Conservation (phyloP, 306 rosid genomes). For the Prunus campanulata region DNA sequence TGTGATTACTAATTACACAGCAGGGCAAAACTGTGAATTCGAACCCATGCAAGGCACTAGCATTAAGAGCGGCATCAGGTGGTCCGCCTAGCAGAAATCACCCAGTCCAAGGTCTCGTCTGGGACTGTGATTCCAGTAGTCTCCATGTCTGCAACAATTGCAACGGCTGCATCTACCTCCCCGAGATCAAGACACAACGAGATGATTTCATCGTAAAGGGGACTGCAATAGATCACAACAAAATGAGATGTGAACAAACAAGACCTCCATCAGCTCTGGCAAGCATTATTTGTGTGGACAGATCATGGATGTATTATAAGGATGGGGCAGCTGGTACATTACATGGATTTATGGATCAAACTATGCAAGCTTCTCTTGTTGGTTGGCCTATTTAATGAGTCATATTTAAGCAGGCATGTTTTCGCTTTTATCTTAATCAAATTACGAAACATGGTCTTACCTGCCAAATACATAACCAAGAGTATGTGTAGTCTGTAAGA, state of each 20-base stretch:
- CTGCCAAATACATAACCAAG: slow-evolving; percentile 90
- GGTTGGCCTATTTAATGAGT: too few species aligned
- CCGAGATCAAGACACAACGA: slow-evolving; percentile 75
- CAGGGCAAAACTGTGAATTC: background rate
- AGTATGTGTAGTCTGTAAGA: slow-evolving; percentile 76
- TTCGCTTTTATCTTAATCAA: background rate
- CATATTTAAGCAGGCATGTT: background rate
- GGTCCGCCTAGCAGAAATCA: slow-evolving; percentile 62
- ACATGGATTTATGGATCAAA: too few species aligned
- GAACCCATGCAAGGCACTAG: background rate
- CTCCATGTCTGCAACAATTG: slow-evolving; percentile 88
- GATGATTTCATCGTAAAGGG: slow-evolving; percentile 78
- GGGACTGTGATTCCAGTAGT: slow-evolving; percentile 75
- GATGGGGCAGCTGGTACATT: too few species aligned
- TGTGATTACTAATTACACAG: background rate
- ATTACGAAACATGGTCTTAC: slow-evolving; percentile 39
- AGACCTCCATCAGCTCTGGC: background rate
- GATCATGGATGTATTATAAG: background rate
- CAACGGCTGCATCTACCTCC: slow-evolving; percentile 94
- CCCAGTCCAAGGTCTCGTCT: slow-evolving; percentile 78
- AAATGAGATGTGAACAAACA: slow-evolving; percentile 15
- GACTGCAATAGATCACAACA: slow-evolving; percentile 45
- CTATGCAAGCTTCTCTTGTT: too few species aligned
- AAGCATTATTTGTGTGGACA: background rate
- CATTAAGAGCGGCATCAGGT: slow-evolving; percentile 26